Conservation (phyloP, 2,329 filamentous ascomycete species). For the Verticillium albo-atrum region DNA sequence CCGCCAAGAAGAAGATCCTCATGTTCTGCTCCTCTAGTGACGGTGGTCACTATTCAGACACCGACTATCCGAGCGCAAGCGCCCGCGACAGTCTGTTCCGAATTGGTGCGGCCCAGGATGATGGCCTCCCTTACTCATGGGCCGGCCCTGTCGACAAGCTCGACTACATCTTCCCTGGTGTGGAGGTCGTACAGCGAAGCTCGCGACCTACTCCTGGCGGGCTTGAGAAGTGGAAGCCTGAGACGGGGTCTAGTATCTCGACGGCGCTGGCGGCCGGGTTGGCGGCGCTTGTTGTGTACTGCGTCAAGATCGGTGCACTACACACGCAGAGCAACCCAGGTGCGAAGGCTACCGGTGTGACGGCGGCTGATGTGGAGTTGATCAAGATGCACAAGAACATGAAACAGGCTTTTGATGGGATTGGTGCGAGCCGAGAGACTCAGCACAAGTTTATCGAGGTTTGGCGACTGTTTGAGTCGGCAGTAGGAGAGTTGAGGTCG, state of each 20-base stretch:
- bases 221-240: background rate
- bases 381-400: conserved; percentile 14
- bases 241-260: conserved; percentile 19
- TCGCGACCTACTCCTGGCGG: background rate
- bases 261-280: conserved; percentile 24
- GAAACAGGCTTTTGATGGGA: conserved; percentile 12
- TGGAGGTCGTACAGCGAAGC: conserved; percentile 15
- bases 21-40: conserved; percentile 33
- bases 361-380: conserved; percentile 2
- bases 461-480: conserved; percentile 18
- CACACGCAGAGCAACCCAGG: conserved; percentile 11
- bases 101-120: conserved; percentile 20
- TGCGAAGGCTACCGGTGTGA: background rate
- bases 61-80: conserved; percentile 11
- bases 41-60: conserved; percentile 14
- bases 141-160: conserved; percentile 15
- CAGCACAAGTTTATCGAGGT: conserved; percentile 19
- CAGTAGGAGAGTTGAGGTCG: background rate
- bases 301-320: conserved; percentile 10
- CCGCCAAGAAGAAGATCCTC: conserved; percentile 22
- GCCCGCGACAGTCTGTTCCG: conserved; percentile 14
- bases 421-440: conserved; percentile 15
- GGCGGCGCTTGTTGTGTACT: conserved; percentile 24
- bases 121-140: conserved; percentile 13
- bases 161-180: conserved; percentile 24